phyloP scores from a whole-genome alignment of 805 yeast genomes.

The Yueomyces sinensis region DNA sequence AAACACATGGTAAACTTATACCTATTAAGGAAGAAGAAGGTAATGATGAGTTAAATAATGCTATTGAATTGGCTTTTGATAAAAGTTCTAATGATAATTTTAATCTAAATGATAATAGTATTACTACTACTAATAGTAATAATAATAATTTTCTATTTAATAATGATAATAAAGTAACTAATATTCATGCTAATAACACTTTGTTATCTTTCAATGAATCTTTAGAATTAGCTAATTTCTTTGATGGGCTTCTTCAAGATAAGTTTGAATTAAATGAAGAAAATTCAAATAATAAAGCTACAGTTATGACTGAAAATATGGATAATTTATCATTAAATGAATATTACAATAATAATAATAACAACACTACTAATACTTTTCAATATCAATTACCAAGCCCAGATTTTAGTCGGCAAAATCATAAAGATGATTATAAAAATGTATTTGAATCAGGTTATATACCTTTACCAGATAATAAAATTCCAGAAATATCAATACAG shows the following conservation, averaged over 20 bases:
- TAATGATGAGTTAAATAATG: too few species aligned
- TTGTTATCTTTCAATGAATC: slow-evolving; percentile 21
- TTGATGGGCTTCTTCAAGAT: slow-evolving; percentile 13
- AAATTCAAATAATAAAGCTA: background rate
- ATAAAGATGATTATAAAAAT: background rate
- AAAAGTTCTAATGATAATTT: background rate
- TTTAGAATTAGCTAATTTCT: slow-evolving; percentile 20
- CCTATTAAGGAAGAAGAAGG: too few species aligned
- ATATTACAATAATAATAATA: too few species aligned
- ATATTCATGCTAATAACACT: background rate
- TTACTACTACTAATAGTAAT: background rate
- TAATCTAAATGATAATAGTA: background rate
- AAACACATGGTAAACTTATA: too few species aligned
- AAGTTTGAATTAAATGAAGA: too few species aligned
- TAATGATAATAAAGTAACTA: background rate
- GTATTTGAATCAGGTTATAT: background rate
- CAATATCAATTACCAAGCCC: background rate
- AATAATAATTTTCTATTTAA: too few species aligned
- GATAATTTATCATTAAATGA: background rate
- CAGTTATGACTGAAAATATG: background rate
- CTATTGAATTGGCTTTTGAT: background rate
- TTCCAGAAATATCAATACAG: slow-evolving; percentile 5
- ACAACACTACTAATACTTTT: too few species aligned
- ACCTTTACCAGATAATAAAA: slow-evolving; percentile 15
- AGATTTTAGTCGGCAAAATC: too few species aligned